Evolutionary conservation across 768 basidiomycete genomes (phyloP).

Genomic region (Leucocoprinus sp.): DNA sequence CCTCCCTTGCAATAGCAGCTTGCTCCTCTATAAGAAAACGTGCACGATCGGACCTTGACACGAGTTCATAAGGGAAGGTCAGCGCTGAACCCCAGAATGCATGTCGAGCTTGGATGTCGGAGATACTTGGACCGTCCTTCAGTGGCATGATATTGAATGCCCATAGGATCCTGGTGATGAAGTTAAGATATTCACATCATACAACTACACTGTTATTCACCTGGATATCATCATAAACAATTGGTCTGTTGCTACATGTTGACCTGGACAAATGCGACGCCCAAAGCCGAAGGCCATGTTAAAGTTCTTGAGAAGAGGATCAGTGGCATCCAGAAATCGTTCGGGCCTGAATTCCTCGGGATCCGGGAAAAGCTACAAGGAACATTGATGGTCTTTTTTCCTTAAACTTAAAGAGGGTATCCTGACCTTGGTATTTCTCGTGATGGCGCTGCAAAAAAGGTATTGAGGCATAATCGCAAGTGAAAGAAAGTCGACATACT

Average conservation of each 20-base stretch:
- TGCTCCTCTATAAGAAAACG: background rate
- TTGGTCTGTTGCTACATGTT: conserved; percentile 20
- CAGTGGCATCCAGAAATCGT: conserved; percentile 14
- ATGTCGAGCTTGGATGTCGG: background rate
- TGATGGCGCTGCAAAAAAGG: background rate
- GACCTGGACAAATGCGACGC: conserved; percentile 20
- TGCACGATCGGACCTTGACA: background rate
- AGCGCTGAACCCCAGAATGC: too few species aligned
- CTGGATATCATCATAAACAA: conserved; percentile 17
- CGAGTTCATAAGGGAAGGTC: conserved; percentile 1
- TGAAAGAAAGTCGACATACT: conserved; percentile 11
- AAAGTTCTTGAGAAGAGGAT: conserved; percentile 16
- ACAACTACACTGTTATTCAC: conserved; percentile 6
- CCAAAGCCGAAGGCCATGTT: conserved; percentile 21
- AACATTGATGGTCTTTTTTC: too few species aligned
- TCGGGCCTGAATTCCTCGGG: conserved; percentile 19
- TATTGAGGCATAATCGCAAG: background rate
- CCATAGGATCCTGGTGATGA: conserved; percentile 16
- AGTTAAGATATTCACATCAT: background rate
- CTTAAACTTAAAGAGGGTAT: background rate
- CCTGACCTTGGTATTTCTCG: background rate
- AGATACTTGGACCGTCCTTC: background rate
- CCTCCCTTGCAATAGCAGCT: conserved; percentile 1
- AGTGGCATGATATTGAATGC: conserved; percentile 16
- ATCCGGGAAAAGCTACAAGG: conserved; percentile 17